Evolutionary conservation across 306 rosid genomes (phyloP), one percentile per base, ranked within the genome.

Genomic region (Oxytropis ochrocephala): DNA sequence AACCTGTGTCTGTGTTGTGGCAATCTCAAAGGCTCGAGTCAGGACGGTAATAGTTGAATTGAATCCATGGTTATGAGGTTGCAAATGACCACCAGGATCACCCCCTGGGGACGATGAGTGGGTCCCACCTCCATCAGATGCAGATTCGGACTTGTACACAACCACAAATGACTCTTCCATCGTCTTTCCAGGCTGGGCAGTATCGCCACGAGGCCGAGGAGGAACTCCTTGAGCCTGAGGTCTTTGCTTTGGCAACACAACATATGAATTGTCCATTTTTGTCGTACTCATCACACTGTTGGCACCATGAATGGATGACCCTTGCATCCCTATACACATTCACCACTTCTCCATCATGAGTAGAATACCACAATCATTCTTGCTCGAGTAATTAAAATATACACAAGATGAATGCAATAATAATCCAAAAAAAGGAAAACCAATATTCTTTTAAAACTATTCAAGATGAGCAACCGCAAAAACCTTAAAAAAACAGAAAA

Each of bases 91-190:
- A 44, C 70, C 69, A 2, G 80, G 74, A 67, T 89, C 92, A 77
- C 82, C 87, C 44, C 87, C 95, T 0, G 79, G 64, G 18, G 85
- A 67, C 2, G 75, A 85, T 6, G 62, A 75, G 44, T 87, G 80
- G 16, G 74, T 69, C 51, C 96, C 99, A n/a, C 87, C 80, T 38
- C 87, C 96, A 81, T 94, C 96, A 3, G 81, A 74, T 0, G 89
- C 76, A 55, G 97, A 91, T 79, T 91, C 99, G 2, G 93, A 84
- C 75, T 86, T 90, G 76, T 89, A 78, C 48, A 94, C 96, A 75
- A 91, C 97, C 79, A 94, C 97, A 71, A 94, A 94, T 3, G 95
- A 94, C 79, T 89, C 96, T 24, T 91, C 99, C 97, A 94, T 91
- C 13, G 85, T 81, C 79, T 91, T 91, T 61, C 95, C 94, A 17